These are phyloP conservation scores for Blastobotrys capitulatus DNA, from an alignment of 1,139 yeast genomes.

Conservation along the genomic window DNA sequence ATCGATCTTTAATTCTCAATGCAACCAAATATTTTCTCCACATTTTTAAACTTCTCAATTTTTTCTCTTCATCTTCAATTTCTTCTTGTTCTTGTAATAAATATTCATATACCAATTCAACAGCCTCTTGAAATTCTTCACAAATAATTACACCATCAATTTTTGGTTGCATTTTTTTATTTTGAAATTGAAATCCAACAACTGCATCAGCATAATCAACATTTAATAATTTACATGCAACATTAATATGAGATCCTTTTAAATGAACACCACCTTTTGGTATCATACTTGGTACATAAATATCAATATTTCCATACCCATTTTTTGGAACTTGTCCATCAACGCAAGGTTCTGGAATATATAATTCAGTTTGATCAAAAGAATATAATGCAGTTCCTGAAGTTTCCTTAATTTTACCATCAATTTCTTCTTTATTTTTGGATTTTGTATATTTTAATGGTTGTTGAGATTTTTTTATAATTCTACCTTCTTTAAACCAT, in stretches of 20 bases:
- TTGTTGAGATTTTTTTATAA: constrained; percentile 62
- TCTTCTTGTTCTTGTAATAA: constrained; percentile 51
- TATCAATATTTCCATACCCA: constrained; percentile 76
- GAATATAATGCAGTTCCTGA: constrained; percentile 57
- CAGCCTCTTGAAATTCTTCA: constrained; percentile 58
- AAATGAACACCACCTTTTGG: constrained; percentile 76
- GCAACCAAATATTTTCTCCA: constrained; percentile 76
- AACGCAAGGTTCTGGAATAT: constrained; percentile 55
- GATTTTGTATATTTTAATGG: constrained; percentile 41
- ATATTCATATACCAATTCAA: constrained; percentile 50
- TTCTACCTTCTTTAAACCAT: constrained; percentile 82
- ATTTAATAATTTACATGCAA: constrained; percentile 64
- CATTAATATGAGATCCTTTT: constrained; percentile 47
- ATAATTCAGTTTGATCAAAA: constrained; percentile 68
- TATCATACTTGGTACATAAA: constrained; percentile 71
- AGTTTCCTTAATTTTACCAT: constrained; percentile 45
- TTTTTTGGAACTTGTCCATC: constrained; percentile 70
- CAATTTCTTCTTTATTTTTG: constrained; percentile 21
- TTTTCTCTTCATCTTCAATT: constrained; percentile 41
- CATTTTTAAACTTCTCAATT: constrained; percentile 50
- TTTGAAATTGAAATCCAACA: constrained; percentile 70
- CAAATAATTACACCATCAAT: constrained; percentile 78
- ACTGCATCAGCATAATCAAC: constrained; percentile 87
- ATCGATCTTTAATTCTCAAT: constrained; percentile 61
- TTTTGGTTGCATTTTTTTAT: constrained; percentile 49